Evolutionary conservation across 2,329 filamentous ascomycete species (phyloP).

Genomic region (Aspergillus candidus): DNA sequence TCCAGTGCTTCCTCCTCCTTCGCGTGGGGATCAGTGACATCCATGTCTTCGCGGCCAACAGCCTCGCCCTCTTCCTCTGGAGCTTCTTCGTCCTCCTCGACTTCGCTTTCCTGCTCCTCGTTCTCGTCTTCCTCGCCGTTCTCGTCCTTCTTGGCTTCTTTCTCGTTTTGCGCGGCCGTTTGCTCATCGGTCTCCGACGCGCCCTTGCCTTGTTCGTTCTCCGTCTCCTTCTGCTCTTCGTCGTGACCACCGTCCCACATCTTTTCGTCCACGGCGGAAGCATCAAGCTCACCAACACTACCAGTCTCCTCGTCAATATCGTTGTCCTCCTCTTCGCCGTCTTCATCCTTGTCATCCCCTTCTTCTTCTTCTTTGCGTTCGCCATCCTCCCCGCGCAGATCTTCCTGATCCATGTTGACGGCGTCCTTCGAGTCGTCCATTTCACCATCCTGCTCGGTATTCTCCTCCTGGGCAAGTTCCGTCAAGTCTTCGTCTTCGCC

Average conservation of each 20-base stretch:
- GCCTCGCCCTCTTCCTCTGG: constrained; percentile 57
- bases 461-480: constrained; percentile 80
- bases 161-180: constrained; percentile 44
- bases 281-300: constrained; percentile 84
- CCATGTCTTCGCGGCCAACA: constrained; percentile 56
- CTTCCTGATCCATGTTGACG: constrained; percentile 65
- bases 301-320: constrained; percentile 84
- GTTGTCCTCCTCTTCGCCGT: constrained; percentile 55
- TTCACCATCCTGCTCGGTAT: constrained; percentile 50
- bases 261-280: constrained; percentile 90
- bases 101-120: constrained; percentile 55
- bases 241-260: constrained; percentile 88
- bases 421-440: constrained; percentile 44
- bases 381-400: constrained; percentile 79
- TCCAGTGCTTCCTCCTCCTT: constrained; percentile 77
- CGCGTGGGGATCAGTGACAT: constrained; percentile 66
- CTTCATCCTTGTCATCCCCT: constrained; percentile 52
- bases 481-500: constrained; percentile 87
- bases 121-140: constrained; percentile 39
- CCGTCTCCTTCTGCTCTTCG: constrained; percentile 61
- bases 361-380: constrained; percentile 45
- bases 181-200: constrained; percentile 53
- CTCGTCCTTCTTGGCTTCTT: constrained; percentile 46
- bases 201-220: constrained; percentile 63
- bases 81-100: constrained; percentile 44